Conservation (phyloP, 2,329 filamentous ascomycete genomes). For the Colletotrichum neosansevieriae region DNA sequence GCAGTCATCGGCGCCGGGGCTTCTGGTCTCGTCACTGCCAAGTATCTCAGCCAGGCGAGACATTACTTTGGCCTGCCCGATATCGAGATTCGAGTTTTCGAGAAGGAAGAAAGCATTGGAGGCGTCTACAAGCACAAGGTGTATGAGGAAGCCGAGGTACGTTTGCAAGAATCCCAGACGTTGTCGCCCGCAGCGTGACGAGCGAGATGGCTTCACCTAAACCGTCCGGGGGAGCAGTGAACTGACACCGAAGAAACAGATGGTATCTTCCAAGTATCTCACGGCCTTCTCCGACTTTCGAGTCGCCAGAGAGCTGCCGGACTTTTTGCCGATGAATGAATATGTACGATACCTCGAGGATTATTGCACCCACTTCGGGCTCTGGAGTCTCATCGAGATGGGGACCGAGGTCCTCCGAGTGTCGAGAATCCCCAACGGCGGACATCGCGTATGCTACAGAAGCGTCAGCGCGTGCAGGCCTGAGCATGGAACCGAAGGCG, state of each 20-base stretch:
- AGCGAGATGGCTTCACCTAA: not conserved
- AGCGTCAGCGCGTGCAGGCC: slow-evolving; percentile 23
- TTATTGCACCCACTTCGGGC: slow-evolving; percentile 54
- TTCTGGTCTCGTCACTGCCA: slow-evolving; percentile 56
- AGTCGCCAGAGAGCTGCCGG: slow-evolving; percentile 54
- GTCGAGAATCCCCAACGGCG: slow-evolving; percentile 30
- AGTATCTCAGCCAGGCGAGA: slow-evolving; percentile 54
- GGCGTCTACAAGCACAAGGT: slow-evolving; percentile 61
- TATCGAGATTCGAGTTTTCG: slow-evolving; percentile 59
- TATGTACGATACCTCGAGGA: slow-evolving; percentile 58
- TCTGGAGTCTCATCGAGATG: slow-evolving; percentile 53
- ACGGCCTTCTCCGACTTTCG: slow-evolving; percentile 64
- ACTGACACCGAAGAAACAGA: slow-evolving; percentile 42
- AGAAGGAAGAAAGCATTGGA: slow-evolving; percentile 57
- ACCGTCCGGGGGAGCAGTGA: not conserved
- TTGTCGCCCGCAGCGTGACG: too few relatives aligned
- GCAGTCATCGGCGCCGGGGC: slow-evolving; percentile 59
- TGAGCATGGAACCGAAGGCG: not conserved
- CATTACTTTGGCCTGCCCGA: slow-evolving; percentile 51
- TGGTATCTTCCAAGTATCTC: slow-evolving; percentile 63
- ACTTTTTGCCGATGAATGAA: slow-evolving; percentile 55
- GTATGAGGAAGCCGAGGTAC: slow-evolving; percentile 61
- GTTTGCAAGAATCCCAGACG: not conserved
- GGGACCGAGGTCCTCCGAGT: slow-evolving; percentile 48
- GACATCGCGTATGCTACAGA: slow-evolving; percentile 13